Evolutionary conservation across 257 asterid genomes (phyloP).

Genomic region (Przewalskia tangutica): DNA sequence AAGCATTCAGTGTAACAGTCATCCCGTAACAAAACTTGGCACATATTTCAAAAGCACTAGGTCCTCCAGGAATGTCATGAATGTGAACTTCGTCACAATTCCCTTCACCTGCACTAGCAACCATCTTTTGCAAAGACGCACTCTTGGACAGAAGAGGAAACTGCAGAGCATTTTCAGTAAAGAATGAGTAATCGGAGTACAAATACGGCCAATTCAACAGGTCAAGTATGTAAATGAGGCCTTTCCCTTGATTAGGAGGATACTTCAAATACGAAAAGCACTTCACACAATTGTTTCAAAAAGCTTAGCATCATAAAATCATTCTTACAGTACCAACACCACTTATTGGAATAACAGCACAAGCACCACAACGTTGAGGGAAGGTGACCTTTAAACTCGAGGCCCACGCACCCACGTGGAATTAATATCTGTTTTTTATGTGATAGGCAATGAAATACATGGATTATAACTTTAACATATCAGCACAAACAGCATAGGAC

Average conservation of each 20-base stretch:
- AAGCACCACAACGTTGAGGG: background rate
- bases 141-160: conserved; percentile 93
- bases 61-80: conserved; percentile 81
- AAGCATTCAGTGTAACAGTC: conserved; percentile 78
- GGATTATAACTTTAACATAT: background rate
- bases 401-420: background rate
- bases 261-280: background rate
- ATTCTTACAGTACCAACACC: background rate
- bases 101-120: conserved; percentile 48
- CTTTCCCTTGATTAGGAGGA: background rate
- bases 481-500: background rate
- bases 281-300: background rate
- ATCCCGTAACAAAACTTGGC: conserved; percentile 91
- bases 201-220: background rate
- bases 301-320: background rate
- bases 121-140: conserved; percentile 56
- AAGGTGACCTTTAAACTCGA: background rate
- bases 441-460: background rate
- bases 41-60: conserved; percentile 70
- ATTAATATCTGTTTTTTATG: background rate
- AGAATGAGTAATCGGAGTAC: conserved; percentile 8
- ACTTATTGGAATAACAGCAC: background rate
- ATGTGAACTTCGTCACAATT: conserved; percentile 49
- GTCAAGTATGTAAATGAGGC: background rate
- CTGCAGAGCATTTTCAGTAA: conserved; percentile 32